Percentiles rank a stretch among this genome's conserved stretches.
Conservation (phyloP, 2,329 filamentous ascomycete genomes). For the Hypocreales sp. region DNA sequence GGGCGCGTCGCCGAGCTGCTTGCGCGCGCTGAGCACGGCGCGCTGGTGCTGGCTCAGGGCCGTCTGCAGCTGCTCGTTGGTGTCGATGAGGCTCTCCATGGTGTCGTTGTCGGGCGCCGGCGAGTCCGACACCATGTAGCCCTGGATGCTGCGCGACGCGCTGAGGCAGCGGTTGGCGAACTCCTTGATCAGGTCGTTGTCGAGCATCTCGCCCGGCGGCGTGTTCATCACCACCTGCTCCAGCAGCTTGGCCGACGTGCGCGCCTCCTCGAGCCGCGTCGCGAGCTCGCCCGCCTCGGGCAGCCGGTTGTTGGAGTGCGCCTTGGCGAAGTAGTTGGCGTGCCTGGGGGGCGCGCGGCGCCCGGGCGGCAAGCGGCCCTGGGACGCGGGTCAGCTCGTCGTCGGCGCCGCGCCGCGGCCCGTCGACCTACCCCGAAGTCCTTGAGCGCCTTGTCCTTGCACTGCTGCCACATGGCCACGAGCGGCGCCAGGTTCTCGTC, state of each 20-base stretch:
- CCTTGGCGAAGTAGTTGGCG: slow-evolving; percentile 43
- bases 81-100: slow-evolving; percentile 84
- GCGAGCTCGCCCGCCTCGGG: slow-evolving; percentile 66
- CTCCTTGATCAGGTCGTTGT: slow-evolving; percentile 82
- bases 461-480: slow-evolving; percentile 77
- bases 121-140: slow-evolving; percentile 67
- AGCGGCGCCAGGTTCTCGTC: slow-evolving; percentile 61
- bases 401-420: slow-evolving; percentile 4
- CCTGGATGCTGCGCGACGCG: slow-evolving; percentile 68
- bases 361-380: slow-evolving; percentile 30
- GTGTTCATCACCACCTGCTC: slow-evolving; percentile 83
- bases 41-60: slow-evolving; percentile 75
- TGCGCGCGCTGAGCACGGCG: slow-evolving; percentile 50
- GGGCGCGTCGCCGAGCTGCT: slow-evolving; percentile 37
- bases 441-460: slow-evolving; percentile 53
- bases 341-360: too few relatives aligned
- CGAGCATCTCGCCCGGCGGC: slow-evolving; percentile 55
- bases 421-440: slow-evolving; percentile 28
- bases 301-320: slow-evolving; percentile 29
- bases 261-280: slow-evolving; percentile 75
- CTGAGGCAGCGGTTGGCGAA: slow-evolving; percentile 76
- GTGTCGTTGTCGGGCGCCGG: slow-evolving; percentile 84
- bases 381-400: slow-evolving; percentile 4
- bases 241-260: slow-evolving; percentile 81
- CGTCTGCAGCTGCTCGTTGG: slow-evolving; percentile 77